Base-by-base conservation (phyloP, 306 rosid genomes). In the Begonia loranthoides region DNA sequence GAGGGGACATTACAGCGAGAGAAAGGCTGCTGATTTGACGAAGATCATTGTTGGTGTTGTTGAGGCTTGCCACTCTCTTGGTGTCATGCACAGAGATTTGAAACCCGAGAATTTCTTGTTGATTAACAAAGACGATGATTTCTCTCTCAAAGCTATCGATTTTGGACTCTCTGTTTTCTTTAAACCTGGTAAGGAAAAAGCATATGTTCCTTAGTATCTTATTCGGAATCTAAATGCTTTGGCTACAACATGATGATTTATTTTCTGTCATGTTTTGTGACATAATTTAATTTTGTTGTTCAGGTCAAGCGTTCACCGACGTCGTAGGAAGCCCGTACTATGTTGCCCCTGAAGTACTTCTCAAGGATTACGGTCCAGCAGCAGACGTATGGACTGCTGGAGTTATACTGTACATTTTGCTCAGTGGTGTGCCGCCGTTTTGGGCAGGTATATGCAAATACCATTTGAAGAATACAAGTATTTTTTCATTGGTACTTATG, bases 371-470 rank as follows among this genome's bases (percentile, higher is more conserved):
- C 70, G 96, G 96, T 14, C 93, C 82, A 13, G 96, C 82, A 70
- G 94, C 89, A 19, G 96, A 87, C 61, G 96, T 87, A n/a, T 87
- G 96, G 96, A 87, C 96, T 11, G 89, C 96, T 0, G 96, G 96
- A 28, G 96, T 87, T 74, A 87, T 87, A 61, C 75, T 87, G 33
- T 87, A 87, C 65, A 87, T 87, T 57, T 62, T 87, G 73, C 84
- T 87, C 33, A 87, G 96, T 67, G 96, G 96, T 3, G 96, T 87
- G 63, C 96, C 96, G 0, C 96, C 96, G 12, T 87, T 87, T 71
- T 87, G 96, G 96, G 94, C 96, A 62, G 96, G 94, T 87, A 69
- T 52, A 53, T 57, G 40, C 53, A 22, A 22, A 40, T 40, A 49
- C 57, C 36, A 28, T 28, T 28, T 0, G 36, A 28, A 28, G 36